Base-by-base conservation (phyloP, 1,139 yeast species). In the Candida glucosophila region DNA sequence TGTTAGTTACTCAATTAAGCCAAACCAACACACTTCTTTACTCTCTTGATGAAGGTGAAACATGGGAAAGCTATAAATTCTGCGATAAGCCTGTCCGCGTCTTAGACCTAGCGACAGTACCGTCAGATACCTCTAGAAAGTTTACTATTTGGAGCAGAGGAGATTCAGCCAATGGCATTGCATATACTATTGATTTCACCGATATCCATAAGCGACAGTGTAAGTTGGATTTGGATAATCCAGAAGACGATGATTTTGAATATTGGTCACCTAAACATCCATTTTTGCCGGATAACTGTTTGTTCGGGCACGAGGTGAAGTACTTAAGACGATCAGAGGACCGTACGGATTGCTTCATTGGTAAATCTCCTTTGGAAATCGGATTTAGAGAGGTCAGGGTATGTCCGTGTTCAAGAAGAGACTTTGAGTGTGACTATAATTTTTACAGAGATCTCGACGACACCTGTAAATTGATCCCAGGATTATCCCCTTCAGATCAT, bases 341-440 rank as follows among this genome's bases (percentile, higher is more conserved):
- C 14, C 67, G 61, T 24, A 39, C 55, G 10, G 77, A 81, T 34
- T 90, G 98, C 54, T 86, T 73, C 44, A 73, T 90, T 40, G 96
- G 96, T 10, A 69, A 67, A 40, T 79, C 81, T 1, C 82, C 86
- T 19, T 55, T 82, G 29, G 52, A 60, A n/a, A 65, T 72, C 26
- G 86, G 82, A 0, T 70, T 65, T 46, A 67, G 66, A 38, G 58
- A 72, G 12, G 54, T 67, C 10, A 64, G 72, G 37, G 77, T 82
- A 48, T 90, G 99, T 55, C 46, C 79, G 2, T 90, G 99, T 57
- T 69, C 92, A 0, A 71, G 95, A 50, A 68, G 73, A 30, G 99
- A 90, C 52, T 92, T 64, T 44, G 99, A 90, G 53, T 90, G 99
- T 67, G 98, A 90, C 47, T 83, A 74, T 58, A 88, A 88, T 52